Conservation (phyloP, 345 rosid genomes). For the Hypericum androsaemum region DNA sequence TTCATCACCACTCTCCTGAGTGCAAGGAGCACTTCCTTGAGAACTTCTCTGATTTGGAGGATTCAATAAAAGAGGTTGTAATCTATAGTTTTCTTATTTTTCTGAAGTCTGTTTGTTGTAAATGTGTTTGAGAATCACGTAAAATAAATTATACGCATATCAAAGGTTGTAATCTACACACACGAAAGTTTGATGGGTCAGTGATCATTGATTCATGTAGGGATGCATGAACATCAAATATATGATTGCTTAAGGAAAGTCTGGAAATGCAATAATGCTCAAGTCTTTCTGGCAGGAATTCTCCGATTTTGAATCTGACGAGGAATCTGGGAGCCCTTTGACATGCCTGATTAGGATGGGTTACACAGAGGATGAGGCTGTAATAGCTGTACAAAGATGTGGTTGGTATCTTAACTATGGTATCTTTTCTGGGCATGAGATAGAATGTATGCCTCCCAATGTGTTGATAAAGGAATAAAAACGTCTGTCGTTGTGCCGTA, state of each 20-base stretch:
- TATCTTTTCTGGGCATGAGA: slow-evolving; percentile 4
- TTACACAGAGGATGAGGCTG: slow-evolving; percentile 47
- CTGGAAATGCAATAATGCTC: no score
- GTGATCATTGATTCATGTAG: no score
- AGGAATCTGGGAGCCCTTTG: slow-evolving; percentile 21
- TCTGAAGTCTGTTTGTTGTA: no score
- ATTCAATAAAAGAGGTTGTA: slow-evolving; percentile 46
- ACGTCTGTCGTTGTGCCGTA: no score
- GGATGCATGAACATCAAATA: no score
- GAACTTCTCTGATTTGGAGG: slow-evolving; percentile 38
- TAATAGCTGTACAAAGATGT: slow-evolving; percentile 75
- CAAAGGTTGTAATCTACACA: no score
- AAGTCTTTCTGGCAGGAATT: no score
- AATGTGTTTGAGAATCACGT: no score
- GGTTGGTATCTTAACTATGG: slow-evolving; percentile 33
- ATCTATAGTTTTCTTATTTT: background rate
- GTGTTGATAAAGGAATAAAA: no score
- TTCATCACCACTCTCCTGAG: slow-evolving; percentile 38
- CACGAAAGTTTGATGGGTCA: no score
- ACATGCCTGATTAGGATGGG: slow-evolving; percentile 54
- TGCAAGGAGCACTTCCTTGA: slow-evolving; percentile 37
- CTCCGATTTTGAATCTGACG: slow-evolving; percentile 25
- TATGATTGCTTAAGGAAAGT: no score
- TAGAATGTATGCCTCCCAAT: slow-evolving; percentile 5
- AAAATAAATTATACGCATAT: no score